Base-by-base conservation (phyloP, 495 filamentous ascomycete species). In the Chaetomidium leptoderma region DNA sequence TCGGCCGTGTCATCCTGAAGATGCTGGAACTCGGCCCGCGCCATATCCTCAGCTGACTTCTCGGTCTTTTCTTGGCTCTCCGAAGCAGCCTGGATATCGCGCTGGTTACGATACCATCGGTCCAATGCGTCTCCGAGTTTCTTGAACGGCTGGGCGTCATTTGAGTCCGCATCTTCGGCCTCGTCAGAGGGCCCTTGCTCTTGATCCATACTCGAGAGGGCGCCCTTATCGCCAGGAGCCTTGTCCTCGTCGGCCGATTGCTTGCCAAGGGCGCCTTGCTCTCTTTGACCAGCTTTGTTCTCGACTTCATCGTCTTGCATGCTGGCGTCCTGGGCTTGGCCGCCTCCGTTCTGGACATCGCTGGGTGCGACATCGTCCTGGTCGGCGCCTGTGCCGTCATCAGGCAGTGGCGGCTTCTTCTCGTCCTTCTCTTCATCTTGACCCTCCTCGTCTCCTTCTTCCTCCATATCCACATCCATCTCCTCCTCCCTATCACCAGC, bases 91-190 rank as follows among this genome's bases (percentile, higher is more conserved):
- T 81, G 74, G 54, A 99, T 96, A 55, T 95, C 83, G 27, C 81
- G 78, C 61, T 92, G 88, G 60, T 85, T 85, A 39, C 86, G 83
- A 70, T 97, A 90, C 91, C 92, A 99, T 60, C 85, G 78, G 63
- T 97, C 92, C n/a, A 99, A 78, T 21, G 87, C 85, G 74, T 97
- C 90, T 2, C 95, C 95, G 54, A 99, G 80, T 59, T 93, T 92
- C 74, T 92, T 90, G 77, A 95, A 95, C 2, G 90, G 85, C 52
- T 87, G 77, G 21, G 69, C 65, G n/a, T 76, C 74, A 13, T 74
- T 61, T 30, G 69, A 69, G 51, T 77, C 76, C 45, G 72, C 69
- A 19, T 71, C 65, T 40, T 83, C 71, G 19, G 76, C 66, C 3
- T 72, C 63, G 10, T 78, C 72, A 13, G 72, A 68, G 33, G 78